Evolutionary conservation across 2,329 filamentous ascomycete species (phyloP), one percentile per base, ranked within the genome.

Genomic region (Xylariales sp.): DNA sequence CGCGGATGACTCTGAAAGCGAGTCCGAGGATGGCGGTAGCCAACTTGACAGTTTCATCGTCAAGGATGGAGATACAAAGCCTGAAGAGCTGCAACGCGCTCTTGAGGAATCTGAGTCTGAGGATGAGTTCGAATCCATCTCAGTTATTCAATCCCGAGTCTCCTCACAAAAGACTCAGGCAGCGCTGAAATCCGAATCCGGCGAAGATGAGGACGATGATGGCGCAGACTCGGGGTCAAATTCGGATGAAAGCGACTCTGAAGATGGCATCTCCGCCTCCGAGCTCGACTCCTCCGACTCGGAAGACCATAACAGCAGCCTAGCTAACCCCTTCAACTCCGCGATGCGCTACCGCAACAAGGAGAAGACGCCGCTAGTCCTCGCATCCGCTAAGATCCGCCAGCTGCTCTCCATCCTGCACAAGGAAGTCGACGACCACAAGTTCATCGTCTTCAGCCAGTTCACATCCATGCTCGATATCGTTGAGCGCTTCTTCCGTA

Each of bases 381-480:
- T 78, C 19, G 76, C 81, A 2, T 98, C 93, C 0, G 91, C 93
- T 53, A 98, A 98, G 69, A 94, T 98, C 55, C 82, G 85, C 32
- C 82, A 93, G 53, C 75, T 97, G 15, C 77, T 95, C 56, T 74
- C 80, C 46, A 86, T 98, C 38, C 77, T 98, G 7, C 77, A 82
- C 49, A 79, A 79, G 32, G 93, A 98, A 62, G 82, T 82, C 0
- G 69, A 74, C 2, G 74, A 88, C 45, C 88, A 95, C 74, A 98
- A 98, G 60, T 95, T 95, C 59, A 98, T 98, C 55, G 89, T 98
- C 49, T 98, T 98, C 66, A 95, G 89, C 2, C 88, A 97, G 56
- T 98, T 98, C 66, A 98, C 93, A 0, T 93, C 88, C 1, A 98
- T 98, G 93, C 80, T 98, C 33, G 87, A 97, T 66, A 81, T 97